These are phyloP conservation scores for Saccharomycopsis guyanensis DNA, from an alignment of 805 yeast species.

Conservation along the genomic window DNA sequence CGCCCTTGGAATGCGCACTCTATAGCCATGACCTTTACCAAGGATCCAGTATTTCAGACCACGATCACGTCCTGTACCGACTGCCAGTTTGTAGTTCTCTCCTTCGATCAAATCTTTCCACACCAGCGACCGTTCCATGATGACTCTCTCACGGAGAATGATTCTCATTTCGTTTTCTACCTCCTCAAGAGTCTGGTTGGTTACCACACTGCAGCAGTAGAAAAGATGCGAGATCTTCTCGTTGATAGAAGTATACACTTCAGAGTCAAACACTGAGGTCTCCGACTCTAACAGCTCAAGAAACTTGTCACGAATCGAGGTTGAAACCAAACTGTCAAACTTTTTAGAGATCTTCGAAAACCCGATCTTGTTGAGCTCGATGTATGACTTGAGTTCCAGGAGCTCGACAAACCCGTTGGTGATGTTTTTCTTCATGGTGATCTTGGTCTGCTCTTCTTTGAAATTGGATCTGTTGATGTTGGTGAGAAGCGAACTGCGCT, in stretches of 20 bases:
- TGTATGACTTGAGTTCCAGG: constrained; percentile 74
- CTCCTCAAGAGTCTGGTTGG: constrained; percentile 31
- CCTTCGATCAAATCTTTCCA: constrained; percentile 83
- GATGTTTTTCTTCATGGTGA: constrained; percentile 43
- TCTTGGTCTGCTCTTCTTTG: neutral
- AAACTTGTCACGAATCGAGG: constrained; percentile 1
- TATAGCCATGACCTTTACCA: no score
- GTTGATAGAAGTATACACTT: constrained; percentile 29
- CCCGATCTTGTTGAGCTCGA: constrained; percentile 82
- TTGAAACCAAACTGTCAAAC: constrained; percentile 71
- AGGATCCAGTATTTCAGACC: neutral
- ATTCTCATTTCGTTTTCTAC: constrained; percentile 44
- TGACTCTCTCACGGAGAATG: constrained; percentile 81
- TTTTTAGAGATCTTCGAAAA: constrained; percentile 85
- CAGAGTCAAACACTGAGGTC: constrained; percentile 30
- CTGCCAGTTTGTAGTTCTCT: neutral
- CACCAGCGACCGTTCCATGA: constrained; percentile 95
- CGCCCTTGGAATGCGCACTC: neutral
- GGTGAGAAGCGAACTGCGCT: neutral
- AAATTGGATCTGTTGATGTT: no score
- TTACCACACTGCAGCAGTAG: neutral
- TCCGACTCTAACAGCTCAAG: constrained; percentile 23
- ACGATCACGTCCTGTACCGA: neutral
- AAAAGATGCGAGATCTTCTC: constrained; percentile 30
- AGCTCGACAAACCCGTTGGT: constrained; percentile 61